Percentiles rank a stretch among this genome's conserved stretches.
Evolutionary conservation across 768 basidiomycete species (phyloP).

Genomic region (Tulasnella sp.): DNA sequence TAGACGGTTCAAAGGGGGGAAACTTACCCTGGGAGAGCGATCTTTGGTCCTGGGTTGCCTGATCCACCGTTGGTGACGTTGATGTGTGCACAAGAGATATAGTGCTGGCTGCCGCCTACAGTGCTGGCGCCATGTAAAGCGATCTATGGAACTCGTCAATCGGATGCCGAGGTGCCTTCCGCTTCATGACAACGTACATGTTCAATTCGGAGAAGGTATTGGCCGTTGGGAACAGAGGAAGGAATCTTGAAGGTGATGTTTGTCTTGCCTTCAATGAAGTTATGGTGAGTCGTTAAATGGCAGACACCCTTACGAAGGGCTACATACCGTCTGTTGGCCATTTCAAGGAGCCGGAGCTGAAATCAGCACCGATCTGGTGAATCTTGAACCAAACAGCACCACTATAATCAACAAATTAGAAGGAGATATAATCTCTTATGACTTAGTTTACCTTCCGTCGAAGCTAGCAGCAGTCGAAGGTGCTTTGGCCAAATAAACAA

Average conservation of each 20-base stretch:
- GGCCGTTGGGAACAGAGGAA: conserved; percentile 5
- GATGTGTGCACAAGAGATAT: neutral
- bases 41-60: neutral
- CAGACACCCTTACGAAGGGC: too few species aligned
- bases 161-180: neutral
- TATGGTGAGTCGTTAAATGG: neutral
- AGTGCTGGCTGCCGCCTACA: neutral
- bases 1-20: too few species aligned
- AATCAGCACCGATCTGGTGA: neutral
- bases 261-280: neutral
- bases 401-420: conserved; percentile 8
- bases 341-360: neutral
- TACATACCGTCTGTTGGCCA: conserved; percentile 8
- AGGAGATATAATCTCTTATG: too few species aligned
- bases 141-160: neutral
- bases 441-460: too few species aligned
- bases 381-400: conserved; percentile 16
- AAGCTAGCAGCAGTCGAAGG: too few species aligned
- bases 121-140: neutral
- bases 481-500: conserved; percentile 13
- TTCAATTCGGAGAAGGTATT: conserved; percentile 14
- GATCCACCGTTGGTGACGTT: neutral
- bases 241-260: conserved; percentile 11
- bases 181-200: conserved; percentile 10
- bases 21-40: neutral